These are phyloP conservation scores for Nemania abortiva DNA, from an alignment of 2,329 filamentous ascomycete species.

Conservation along the genomic window DNA sequence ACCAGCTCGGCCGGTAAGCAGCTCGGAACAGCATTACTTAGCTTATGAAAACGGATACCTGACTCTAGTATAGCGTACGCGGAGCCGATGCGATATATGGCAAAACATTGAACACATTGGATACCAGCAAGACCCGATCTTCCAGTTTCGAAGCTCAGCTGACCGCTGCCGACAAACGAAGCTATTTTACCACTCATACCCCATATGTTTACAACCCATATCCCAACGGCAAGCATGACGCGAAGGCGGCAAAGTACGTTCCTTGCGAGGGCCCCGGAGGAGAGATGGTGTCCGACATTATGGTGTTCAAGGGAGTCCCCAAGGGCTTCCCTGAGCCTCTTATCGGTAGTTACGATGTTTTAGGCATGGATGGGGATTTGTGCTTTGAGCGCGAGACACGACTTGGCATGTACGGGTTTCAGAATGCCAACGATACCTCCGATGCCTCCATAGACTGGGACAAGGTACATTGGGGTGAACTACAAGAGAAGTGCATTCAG, in stretches of 20 bases:
- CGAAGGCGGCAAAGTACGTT: conserved; percentile 69
- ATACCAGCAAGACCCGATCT: conserved; percentile 53
- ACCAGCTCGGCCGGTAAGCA: conserved; percentile 53
- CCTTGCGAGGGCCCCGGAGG: conserved; percentile 75
- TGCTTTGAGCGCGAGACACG: conserved; percentile 78
- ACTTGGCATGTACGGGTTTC: conserved; percentile 74
- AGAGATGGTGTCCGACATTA: conserved; percentile 69
- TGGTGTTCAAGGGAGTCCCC: conserved; percentile 73
- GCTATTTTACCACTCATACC: conserved; percentile 59
- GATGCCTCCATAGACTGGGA: conserved; percentile 68
- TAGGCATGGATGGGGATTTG: conserved; percentile 71
- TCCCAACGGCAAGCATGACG: conserved; percentile 73
- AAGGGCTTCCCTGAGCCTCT: conserved; percentile 69
- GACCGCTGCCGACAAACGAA: conserved; percentile 49
- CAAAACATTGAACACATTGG: conserved; percentile 64
- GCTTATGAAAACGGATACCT: conserved; percentile 43
- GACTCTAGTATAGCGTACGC: conserved; percentile 53
- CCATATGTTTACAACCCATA: conserved; percentile 77
- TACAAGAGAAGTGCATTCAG: conserved; percentile 75
- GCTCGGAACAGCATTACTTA: background rate
- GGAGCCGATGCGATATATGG: conserved; percentile 68
- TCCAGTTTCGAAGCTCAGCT: conserved; percentile 50
- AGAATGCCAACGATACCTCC: conserved; percentile 61
- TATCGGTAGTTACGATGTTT: conserved; percentile 71
- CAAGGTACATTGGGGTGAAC: conserved; percentile 74